Conservation (phyloP, 257 asterid genomes). For the Nemophila menziesii region DNA sequence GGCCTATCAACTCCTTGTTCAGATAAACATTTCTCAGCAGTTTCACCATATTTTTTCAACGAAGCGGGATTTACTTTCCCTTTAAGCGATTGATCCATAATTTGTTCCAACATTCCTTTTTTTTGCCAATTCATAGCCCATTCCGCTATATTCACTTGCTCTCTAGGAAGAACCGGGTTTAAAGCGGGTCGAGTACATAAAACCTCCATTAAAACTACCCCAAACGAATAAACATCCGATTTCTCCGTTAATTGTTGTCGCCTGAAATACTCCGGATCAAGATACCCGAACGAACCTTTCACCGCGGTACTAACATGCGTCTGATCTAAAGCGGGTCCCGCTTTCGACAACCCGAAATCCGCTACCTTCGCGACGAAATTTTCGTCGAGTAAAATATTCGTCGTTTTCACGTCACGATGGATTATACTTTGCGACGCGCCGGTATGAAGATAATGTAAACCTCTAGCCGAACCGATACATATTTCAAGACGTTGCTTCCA, state of each 20-base stretch:
- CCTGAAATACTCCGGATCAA: slow-evolving; percentile 40
- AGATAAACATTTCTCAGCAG: slow-evolving; percentile 37
- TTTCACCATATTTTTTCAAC: slow-evolving; percentile 37
- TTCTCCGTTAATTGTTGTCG: slow-evolving; percentile 44
- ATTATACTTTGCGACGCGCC: slow-evolving; percentile 42
- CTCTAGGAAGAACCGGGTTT: slow-evolving; percentile 38
- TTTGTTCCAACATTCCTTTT: slow-evolving; percentile 32
- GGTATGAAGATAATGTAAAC: slow-evolving; percentile 39
- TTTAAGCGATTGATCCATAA: slow-evolving; percentile 24
- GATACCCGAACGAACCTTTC: slow-evolving; percentile 40
- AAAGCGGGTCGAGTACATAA: slow-evolving; percentile 42
- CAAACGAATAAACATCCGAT: slow-evolving; percentile 40
- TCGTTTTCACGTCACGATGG: slow-evolving; percentile 42
- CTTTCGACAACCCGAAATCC: slow-evolving; percentile 39
- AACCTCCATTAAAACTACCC: slow-evolving; percentile 41
- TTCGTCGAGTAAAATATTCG: slow-evolving; percentile 37
- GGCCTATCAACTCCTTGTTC: slow-evolving; percentile 44
- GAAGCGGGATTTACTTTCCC: slow-evolving; percentile 34
- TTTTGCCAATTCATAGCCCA: slow-evolving; percentile 45
- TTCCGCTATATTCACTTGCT: slow-evolving; percentile 41
- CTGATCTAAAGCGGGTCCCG: slow-evolving; percentile 40
- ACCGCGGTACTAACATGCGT: slow-evolving; percentile 43
- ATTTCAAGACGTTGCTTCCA: slow-evolving; percentile 46
- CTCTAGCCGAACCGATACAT: slow-evolving; percentile 41
- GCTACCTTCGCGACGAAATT: slow-evolving; percentile 40